Evolutionary conservation across 2,329 filamentous ascomycete genomes (phyloP).

Genomic region (Peltaster fructicola): DNA sequence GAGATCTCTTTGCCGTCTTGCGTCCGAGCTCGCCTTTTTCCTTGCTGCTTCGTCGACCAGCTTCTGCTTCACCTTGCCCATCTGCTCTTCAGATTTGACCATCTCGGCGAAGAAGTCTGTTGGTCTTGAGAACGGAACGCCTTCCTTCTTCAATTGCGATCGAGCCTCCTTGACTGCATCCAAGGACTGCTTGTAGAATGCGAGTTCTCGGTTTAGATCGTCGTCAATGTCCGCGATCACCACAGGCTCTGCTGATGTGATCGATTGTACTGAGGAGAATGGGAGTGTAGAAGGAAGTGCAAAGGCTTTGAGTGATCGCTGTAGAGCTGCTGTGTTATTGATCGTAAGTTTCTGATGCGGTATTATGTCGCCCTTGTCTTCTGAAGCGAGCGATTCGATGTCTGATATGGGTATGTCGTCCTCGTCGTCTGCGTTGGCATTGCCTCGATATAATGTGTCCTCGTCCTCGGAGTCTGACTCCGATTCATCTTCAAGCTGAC

Average conservation of each 20-base stretch:
- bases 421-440: conserved; percentile 53
- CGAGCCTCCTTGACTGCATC: conserved; percentile 61
- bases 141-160: conserved; percentile 59
- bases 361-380: conserved; percentile 71
- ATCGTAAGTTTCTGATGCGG: conserved; percentile 88
- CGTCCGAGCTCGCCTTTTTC: conserved; percentile 85
- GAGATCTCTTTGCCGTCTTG: conserved; percentile 76
- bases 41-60: conserved; percentile 77
- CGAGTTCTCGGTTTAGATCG: conserved; percentile 78
- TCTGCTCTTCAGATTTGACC: conserved; percentile 96
- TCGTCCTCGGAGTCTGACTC: conserved; percentile 19
- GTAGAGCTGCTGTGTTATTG: conserved; percentile 85
- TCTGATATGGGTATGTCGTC: conserved; percentile 84
- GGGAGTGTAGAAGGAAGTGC: conserved; percentile 50
- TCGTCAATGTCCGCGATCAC: conserved; percentile 73
- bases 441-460: conserved; percentile 23
- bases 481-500: conserved; percentile 19
- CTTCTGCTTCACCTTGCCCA: conserved; percentile 91
- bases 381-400: conserved; percentile 58
- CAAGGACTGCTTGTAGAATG: conserved; percentile 81
- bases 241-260: conserved; percentile 51
- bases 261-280: conserved; percentile 68
- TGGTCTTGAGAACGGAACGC: conserved; percentile 70
- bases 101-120: conserved; percentile 97
- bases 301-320: conserved; percentile 63